Conservation (phyloP, 331 rosid species). For the Saraca asoca region DNA sequence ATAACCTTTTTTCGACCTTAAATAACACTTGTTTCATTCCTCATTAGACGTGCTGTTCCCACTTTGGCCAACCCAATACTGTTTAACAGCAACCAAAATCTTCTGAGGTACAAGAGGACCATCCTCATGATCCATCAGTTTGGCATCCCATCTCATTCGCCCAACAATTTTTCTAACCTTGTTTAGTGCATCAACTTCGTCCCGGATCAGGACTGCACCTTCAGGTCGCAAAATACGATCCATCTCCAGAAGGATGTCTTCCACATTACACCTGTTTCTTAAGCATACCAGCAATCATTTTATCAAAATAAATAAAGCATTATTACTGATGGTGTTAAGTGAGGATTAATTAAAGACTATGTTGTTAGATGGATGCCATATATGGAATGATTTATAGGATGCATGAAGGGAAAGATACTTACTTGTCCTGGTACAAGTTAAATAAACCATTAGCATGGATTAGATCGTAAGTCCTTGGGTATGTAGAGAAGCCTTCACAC, state of each 20-base stretch:
- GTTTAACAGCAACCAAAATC: slow-evolving; percentile 44
- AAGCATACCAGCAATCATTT: too few species aligned
- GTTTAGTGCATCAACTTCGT: slow-evolving; percentile 34
- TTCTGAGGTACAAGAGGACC: slow-evolving; percentile 50
- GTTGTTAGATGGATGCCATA: too few species aligned
- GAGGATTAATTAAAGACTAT: too few species aligned
- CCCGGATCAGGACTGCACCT: slow-evolving; percentile 28
- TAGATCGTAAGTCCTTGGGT: slow-evolving; percentile 88
- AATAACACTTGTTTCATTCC: neutral
- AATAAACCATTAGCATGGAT: slow-evolving; percentile 79
- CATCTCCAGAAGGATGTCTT: slow-evolving; percentile 47
- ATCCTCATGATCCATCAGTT: slow-evolving; percentile 48
- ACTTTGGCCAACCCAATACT: slow-evolving; percentile 25
- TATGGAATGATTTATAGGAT: too few species aligned
- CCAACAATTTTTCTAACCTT: slow-evolving; percentile 43
- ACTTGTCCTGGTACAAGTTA: slow-evolving; percentile 75
- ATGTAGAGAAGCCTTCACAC: slow-evolving; percentile 88
- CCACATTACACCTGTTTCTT: slow-evolving; percentile 38
- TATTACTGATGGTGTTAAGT: too few species aligned
- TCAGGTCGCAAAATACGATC: slow-evolving; percentile 45
- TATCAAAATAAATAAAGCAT: too few species aligned
- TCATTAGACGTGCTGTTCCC: neutral
- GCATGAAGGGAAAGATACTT: slow-evolving; percentile 28
- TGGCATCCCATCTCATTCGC: slow-evolving; percentile 47
- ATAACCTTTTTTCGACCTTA: neutral